These are phyloP conservation scores for Metschnikowia colocasiae DNA, from an alignment of 805 yeast species.

Conservation along the genomic window DNA sequence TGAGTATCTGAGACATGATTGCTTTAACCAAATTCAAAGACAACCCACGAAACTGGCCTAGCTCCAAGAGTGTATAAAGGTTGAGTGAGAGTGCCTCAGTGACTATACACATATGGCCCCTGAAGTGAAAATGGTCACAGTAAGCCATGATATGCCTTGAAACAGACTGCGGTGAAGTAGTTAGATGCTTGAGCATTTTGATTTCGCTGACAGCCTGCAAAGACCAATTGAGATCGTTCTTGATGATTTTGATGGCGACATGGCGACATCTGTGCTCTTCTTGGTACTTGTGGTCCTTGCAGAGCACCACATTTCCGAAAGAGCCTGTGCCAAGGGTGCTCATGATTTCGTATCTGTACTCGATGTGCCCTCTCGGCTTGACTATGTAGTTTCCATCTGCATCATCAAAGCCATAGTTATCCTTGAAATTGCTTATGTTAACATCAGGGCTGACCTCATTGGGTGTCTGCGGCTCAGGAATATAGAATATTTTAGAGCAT, in stretches of 20 bases:
- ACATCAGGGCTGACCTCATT: slow-evolving; percentile 18
- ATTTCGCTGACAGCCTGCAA: slow-evolving; percentile 78
- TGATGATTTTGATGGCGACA: slow-evolving; percentile 76
- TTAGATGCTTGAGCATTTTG: slow-evolving; percentile 53
- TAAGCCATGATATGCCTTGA: slow-evolving; percentile 46
- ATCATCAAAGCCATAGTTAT: slow-evolving; percentile 74
- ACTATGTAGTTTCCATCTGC: slow-evolving; percentile 57
- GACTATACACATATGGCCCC: slow-evolving; percentile 78
- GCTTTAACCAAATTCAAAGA: slow-evolving; percentile 36
- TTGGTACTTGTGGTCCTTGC: slow-evolving; percentile 58
- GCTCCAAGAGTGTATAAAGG: slow-evolving; percentile 55
- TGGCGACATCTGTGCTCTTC: slow-evolving; percentile 24
- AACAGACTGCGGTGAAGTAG: slow-evolving; percentile 11
- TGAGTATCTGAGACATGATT: slow-evolving; percentile 53
- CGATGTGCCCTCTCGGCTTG: slow-evolving; percentile 63
- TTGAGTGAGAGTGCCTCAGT: slow-evolving; percentile 71
- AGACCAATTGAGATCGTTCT: slow-evolving; percentile 69
- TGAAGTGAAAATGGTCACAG: slow-evolving; percentile 67
- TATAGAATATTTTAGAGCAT: slow-evolving; percentile 45
- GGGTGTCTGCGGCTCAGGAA: slow-evolving; percentile 32
- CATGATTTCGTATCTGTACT: slow-evolving; percentile 65
- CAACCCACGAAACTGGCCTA: slow-evolving; percentile 49
- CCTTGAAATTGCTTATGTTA: slow-evolving; percentile 36
- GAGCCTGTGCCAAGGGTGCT: slow-evolving; percentile 70
- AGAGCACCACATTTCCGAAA: slow-evolving; percentile 73